Conservation (phyloP, 371 early-diverging fungal species). For the Mortierella sp. region DNA sequence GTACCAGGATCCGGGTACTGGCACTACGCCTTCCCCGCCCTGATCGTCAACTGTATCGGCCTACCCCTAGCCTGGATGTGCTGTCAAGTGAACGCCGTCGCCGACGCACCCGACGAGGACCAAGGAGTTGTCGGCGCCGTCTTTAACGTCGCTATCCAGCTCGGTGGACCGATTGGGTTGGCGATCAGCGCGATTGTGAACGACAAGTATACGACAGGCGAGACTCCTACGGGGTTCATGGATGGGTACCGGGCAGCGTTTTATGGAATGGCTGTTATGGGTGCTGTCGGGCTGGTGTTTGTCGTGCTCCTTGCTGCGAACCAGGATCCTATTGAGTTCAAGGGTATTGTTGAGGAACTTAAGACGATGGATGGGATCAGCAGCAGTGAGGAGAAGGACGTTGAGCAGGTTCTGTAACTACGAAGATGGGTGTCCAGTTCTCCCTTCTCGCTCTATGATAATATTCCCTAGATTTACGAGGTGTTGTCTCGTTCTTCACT, state of each 20-base stretch:
- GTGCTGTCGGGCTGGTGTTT: slow-evolving; percentile 21
- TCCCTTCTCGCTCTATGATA: too few species aligned
- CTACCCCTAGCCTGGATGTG: slow-evolving; percentile 38
- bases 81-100: slow-evolving; percentile 40
- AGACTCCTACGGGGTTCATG: slow-evolving; percentile 19
- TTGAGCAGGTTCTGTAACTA: slow-evolving; percentile 12
- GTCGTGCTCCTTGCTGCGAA: slow-evolving; percentile 26
- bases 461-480: too few species aligned
- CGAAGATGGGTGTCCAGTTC: too few species aligned
- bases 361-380: background rate
- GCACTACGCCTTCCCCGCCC: slow-evolving; percentile 37
- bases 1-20: slow-evolving; percentile 19
- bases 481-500: too few species aligned
- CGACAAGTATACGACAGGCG: background rate
- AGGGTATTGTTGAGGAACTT: slow-evolving; percentile 7
- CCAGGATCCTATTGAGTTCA: slow-evolving; percentile 29
- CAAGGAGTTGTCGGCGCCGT: slow-evolving; percentile 46
- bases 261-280: slow-evolving; percentile 25
- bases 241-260: slow-evolving; percentile 42
- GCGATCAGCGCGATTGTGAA: slow-evolving; percentile 32
- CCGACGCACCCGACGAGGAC: slow-evolving; percentile 40
- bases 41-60: slow-evolving; percentile 41
- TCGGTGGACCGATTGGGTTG: slow-evolving; percentile 40
- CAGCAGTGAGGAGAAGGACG: background rate
- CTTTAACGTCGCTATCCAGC: slow-evolving; percentile 40